Conservation (phyloP, 441 rosid species). For the Gossypium laxum region DNA sequence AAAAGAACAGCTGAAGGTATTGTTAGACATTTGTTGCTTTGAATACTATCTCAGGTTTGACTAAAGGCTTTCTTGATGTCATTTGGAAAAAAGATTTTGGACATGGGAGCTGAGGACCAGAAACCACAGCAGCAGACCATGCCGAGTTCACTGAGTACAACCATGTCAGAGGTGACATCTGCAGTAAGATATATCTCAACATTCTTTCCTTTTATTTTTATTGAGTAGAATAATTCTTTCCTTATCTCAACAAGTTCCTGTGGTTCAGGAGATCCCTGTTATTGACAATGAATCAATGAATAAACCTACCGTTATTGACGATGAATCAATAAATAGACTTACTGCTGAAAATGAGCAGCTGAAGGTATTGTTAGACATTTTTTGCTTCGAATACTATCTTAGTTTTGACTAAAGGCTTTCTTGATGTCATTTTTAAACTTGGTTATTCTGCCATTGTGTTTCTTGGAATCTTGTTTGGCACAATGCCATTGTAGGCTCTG, state of each 20-base stretch:
- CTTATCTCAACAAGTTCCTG: background rate
- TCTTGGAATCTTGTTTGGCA: slow-evolving; percentile 11
- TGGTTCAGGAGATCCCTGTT: background rate
- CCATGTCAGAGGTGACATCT: slow-evolving; percentile 30
- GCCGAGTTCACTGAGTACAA: slow-evolving; percentile 33
- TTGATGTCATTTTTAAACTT: background rate
- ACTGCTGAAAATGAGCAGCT: slow-evolving; percentile 70
- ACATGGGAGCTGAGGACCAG: slow-evolving; percentile 64
- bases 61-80: background rate
- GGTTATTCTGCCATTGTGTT: background rate
- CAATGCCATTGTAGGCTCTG: slow-evolving; percentile 40
- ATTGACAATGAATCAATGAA: background rate
- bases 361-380: slow-evolving; percentile 37
- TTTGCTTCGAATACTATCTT: slow-evolving; percentile 13
- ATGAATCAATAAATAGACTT: slow-evolving; percentile 45
- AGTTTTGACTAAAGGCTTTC: background rate
- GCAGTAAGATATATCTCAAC: slow-evolving; percentile 33
- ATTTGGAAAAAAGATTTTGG: slow-evolving; percentile 58
- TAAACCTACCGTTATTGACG: slow-evolving; percentile 31
- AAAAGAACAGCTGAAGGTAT: slow-evolving; percentile 76
- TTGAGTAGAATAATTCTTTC: background rate
- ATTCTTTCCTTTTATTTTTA: background rate
- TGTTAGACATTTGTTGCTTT: slow-evolving; percentile 14
- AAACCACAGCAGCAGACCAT: slow-evolving; percentile 51
- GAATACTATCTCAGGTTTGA: background rate